Evolutionary conservation across 345 rosid species (phyloP).

Genomic region (Turnera subulata): DNA sequence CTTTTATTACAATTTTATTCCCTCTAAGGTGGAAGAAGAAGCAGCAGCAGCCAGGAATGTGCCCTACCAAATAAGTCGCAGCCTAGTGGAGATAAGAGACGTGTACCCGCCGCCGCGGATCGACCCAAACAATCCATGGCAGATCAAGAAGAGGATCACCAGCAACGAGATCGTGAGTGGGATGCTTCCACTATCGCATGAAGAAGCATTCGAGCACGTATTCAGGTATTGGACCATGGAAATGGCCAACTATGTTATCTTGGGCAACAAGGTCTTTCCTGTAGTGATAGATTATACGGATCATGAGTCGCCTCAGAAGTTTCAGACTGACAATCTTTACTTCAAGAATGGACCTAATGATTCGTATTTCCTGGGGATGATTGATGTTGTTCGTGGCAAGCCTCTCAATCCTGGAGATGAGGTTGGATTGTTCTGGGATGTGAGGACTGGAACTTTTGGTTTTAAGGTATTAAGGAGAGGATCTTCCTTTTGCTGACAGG

Average conservation of each 20-base stretch:
- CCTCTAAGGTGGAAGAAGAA: no score
- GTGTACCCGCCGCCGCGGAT: no score
- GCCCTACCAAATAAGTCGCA: slow-evolving; percentile 10
- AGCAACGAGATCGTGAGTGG: slow-evolving; percentile 20
- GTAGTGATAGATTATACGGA: slow-evolving; percentile 28
- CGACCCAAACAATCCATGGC: slow-evolving; percentile 33
- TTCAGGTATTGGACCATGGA: slow-evolving; percentile 28
- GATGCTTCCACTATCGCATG: slow-evolving; percentile 18
- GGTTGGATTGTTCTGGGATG: no score
- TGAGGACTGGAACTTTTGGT: no score
- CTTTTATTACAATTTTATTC: no score
- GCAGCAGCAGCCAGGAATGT: no score
- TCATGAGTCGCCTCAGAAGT: slow-evolving; percentile 25
- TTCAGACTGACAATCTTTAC: slow-evolving; percentile 24
- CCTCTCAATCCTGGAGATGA: no score
- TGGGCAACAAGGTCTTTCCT: slow-evolving; percentile 20
- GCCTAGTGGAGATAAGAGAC: slow-evolving; percentile 27
- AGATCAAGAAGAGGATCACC: slow-evolving; percentile 18
- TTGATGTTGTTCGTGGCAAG: slow-evolving; percentile 23
- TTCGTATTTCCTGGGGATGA: slow-evolving; percentile 19
- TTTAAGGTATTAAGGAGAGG: no score
- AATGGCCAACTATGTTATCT: slow-evolving; percentile 11
- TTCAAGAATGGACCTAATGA: slow-evolving; percentile 26
- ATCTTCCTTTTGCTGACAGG: no score
- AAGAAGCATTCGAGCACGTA: slow-evolving; percentile 26